Evolutionary conservation across 1,284 basidiomycete species (phyloP), one percentile per base, ranked within the genome.

Genomic region (Cutaneotrichosporon sp.): DNA sequence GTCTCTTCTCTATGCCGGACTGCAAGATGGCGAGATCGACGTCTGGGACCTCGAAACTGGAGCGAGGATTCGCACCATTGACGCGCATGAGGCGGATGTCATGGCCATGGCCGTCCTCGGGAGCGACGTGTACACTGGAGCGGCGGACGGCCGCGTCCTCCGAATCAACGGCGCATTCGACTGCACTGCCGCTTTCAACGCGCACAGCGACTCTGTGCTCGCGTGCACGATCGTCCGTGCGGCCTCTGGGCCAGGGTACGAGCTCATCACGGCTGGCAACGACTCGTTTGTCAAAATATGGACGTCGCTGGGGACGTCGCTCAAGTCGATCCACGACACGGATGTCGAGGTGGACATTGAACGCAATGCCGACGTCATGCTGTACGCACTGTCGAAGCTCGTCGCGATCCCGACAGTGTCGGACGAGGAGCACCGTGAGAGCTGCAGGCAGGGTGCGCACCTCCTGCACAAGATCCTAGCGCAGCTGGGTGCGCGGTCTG

Each of bases 1-100:
- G 31, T 87, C 87, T 32, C 89, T 90, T 0, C 79, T 97, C 16
- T 96, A 87, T 63, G 92, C 90, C 0, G 94, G 91, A 0, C 86
- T 91, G 62, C 94, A 98, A 72, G 90, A 90, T 60, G 94, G 94
- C 2, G 85, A 87, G 60, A 88, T 97, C 62, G 87, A 87, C 60
- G 86, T 97, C 6, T 85, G 90, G 78, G 93, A 97, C 70, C 77
- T 96, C 10, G 91, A 93, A 68, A 94, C 90, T 0, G 84, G 84
- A 55, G 88, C 89, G 0, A 77, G 88, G 32, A 84, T 97, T 12
- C 80, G 94, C 37, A 88, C 84, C 0, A 86, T 97, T 49, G 84
- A 90, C 17, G 87, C 88, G 0, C 85, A 91, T 65, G 85, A 88
- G 74, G 87, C 86, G 46, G 89, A 92, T 66, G 84, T 94, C 17